phyloP scores from a whole-genome alignment of 108 stramenopile species.

The Craspedostauros australis region DNA sequence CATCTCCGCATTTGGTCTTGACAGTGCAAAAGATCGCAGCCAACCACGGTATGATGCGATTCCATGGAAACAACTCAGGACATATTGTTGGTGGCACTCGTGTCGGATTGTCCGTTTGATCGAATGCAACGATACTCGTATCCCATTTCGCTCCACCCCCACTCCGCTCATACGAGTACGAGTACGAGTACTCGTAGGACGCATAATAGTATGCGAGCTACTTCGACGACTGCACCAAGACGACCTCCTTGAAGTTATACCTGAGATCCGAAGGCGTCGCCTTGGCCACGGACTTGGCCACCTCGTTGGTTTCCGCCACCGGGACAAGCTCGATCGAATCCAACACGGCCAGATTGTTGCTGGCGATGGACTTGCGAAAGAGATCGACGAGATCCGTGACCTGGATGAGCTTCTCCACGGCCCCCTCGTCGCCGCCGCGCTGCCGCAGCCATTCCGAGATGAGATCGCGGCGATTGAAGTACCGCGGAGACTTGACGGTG shows the following conservation, averaged over 20 bases:
- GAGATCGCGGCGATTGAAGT: slow-evolving; percentile 12
- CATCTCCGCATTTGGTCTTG: too few relatives aligned
- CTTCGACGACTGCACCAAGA: slow-evolving; percentile 17
- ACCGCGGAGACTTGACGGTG: slow-evolving; percentile 5
- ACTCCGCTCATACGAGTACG: too few relatives aligned
- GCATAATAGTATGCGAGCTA: too few relatives aligned
- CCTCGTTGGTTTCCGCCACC: slow-evolving; percentile 6
- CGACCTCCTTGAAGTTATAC: slow-evolving; percentile 18
- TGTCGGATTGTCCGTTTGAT: too few relatives aligned
- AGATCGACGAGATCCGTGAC: slow-evolving; percentile 7
- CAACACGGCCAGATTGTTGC: slow-evolving; percentile 5
- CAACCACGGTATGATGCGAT: too few relatives aligned
- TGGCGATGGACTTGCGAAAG: slow-evolving; percentile 1
- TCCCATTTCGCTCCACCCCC: too few relatives aligned
- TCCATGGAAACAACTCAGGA: too few relatives aligned
- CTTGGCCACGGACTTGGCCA: slow-evolving; percentile 11
- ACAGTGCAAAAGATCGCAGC: too few relatives aligned
- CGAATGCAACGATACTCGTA: too few relatives aligned
- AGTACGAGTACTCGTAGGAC: too few relatives aligned
- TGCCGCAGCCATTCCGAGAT: slow-evolving; percentile 11
- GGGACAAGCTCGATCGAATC: too few relatives aligned
- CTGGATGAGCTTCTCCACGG: slow-evolving; percentile 5
- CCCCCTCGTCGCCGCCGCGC: neutral
- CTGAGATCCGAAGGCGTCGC: neutral
- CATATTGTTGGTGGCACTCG: too few relatives aligned